Percentiles rank a stretch among this genome's conserved stretches.
phyloP scores from a whole-genome alignment of 2,329 filamentous ascomycete genomes.

The Blastomyces percursus region DNA sequence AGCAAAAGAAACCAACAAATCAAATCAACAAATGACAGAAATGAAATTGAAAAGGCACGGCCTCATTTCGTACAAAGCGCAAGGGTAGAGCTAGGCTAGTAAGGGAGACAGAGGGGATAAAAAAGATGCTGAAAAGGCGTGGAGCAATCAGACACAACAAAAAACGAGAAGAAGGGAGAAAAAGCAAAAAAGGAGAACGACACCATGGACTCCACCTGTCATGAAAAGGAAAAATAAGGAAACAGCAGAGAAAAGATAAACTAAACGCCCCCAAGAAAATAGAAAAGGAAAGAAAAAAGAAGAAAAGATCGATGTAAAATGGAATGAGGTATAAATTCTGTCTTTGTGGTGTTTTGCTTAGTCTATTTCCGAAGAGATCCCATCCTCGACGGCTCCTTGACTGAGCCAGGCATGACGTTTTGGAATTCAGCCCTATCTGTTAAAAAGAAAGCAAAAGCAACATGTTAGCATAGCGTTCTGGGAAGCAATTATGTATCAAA shows the following conservation, averaged over 20 bases:
- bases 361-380: conserved; percentile 29
- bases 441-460: conserved; percentile 1
- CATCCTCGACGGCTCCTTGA: conserved; percentile 32
- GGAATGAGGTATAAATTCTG: not conserved
- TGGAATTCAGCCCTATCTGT: conserved; percentile 31
- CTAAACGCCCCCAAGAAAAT: not conserved
- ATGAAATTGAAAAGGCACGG: not conserved
- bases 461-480: conserved; percentile 2
- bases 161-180: not conserved
- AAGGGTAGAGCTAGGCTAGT: not conserved
- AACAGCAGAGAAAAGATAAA: not conserved
- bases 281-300: not conserved
- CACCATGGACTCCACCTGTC: not conserved
- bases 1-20: too few relatives aligned
- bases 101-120: not conserved
- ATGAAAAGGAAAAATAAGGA: not conserved
- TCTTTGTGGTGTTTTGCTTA: not conserved
- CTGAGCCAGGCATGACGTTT: conserved; percentile 28
- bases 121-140: too few relatives aligned
- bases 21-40: not conserved
- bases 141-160: not conserved
- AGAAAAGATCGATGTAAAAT: not conserved
- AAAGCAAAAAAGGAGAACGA: not conserved
- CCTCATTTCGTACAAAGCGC: not conserved
- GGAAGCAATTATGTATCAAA: not conserved